Evolutionary conservation across 768 basidiomycete species (phyloP), one percentile per base, ranked within the genome.

Genomic region (Tylopilus balloui): DNA sequence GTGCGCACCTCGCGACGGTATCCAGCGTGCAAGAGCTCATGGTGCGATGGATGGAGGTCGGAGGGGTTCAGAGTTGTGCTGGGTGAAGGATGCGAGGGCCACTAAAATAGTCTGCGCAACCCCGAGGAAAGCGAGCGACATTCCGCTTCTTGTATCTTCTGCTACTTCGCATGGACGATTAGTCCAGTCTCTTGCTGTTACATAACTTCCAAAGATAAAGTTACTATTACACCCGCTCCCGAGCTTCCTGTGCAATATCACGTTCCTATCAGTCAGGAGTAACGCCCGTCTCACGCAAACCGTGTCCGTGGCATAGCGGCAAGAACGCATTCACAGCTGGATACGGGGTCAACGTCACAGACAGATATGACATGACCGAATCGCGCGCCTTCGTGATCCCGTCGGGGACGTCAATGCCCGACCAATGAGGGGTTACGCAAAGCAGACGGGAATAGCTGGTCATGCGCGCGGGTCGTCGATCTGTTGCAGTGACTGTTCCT

Each of bases 141-240:
- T 57, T 56, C 59, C 42, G 15, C 57, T 59, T 63, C 63, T 53
- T 13, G 45, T 35, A 40, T 35, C 54, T 59, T 56, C 53, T 31
- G 34, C 37, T 36, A 55, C 52, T 53, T 56, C 48, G 60, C 54
- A 45, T 28, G 35, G 35, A 51, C 42, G 50, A 52, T 19, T 23
- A 29, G 51, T 23, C 42, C 50, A 44, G 42, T 48, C 38, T 17
- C 47, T 25, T 46, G 44, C 36, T 10, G 53, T 63, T 63, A 63
- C 63, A 60, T 62, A 55, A 57, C 49, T 23, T 48, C 52, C 48
- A 48, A 47, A 52, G 62, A 62, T 55, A 64, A 48, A 24, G 62
- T 60, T 51, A 51, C 54, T 53, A 55, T 50, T 64, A 62, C 54
- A 52, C 46, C 39, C 44, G 42, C 38, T 7, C 52, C 44, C 15